Evolutionary conservation across 2,329 filamentous ascomycete species (phyloP).

Genomic region (Aspergillus awamori): DNA sequence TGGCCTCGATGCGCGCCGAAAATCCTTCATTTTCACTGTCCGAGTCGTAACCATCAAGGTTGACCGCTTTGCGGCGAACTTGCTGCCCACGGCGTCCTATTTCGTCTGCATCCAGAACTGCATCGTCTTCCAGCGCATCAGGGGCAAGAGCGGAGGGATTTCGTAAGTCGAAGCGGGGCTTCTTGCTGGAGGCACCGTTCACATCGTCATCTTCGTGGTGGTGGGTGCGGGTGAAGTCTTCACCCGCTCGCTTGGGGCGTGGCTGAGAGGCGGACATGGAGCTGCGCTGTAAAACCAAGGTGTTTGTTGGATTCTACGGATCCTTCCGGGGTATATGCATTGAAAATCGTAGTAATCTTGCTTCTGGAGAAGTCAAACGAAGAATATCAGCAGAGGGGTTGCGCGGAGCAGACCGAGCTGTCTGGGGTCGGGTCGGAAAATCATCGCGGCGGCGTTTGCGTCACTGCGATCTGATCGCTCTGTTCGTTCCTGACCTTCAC

Average conservation of each 20-base stretch:
- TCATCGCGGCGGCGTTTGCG: constrained; percentile 42
- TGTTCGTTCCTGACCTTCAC: constrained; percentile 10
- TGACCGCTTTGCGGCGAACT: constrained; percentile 90
- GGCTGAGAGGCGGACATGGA: constrained; percentile 65
- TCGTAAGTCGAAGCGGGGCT: constrained; percentile 88
- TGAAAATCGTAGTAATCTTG: background rate
- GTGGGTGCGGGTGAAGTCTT: constrained; percentile 76
- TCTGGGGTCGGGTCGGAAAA: constrained; percentile 47
- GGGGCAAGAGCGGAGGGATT: constrained; percentile 91
- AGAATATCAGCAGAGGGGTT: background rate
- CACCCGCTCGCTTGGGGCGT: constrained; percentile 79
- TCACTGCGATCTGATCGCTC: constrained; percentile 34
- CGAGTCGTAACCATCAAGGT: constrained; percentile 94
- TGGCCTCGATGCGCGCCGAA: constrained; percentile 69
- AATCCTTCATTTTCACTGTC: constrained; percentile 92
- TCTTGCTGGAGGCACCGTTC: constrained; percentile 62
- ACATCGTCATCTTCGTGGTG: constrained; percentile 54
- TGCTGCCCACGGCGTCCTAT: constrained; percentile 73
- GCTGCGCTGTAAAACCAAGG: background rate
- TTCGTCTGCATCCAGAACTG: constrained; percentile 85
- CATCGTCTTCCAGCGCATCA: constrained; percentile 73
- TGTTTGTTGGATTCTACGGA: background rate
- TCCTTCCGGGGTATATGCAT: background rate
- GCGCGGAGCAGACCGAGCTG: constrained; percentile 4
- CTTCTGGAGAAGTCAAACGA: background rate